Percentiles rank a stretch among this genome's conserved stretches.
phyloP scores from a whole-genome alignment of 805 yeast genomes.

The Candida corydali region DNA sequence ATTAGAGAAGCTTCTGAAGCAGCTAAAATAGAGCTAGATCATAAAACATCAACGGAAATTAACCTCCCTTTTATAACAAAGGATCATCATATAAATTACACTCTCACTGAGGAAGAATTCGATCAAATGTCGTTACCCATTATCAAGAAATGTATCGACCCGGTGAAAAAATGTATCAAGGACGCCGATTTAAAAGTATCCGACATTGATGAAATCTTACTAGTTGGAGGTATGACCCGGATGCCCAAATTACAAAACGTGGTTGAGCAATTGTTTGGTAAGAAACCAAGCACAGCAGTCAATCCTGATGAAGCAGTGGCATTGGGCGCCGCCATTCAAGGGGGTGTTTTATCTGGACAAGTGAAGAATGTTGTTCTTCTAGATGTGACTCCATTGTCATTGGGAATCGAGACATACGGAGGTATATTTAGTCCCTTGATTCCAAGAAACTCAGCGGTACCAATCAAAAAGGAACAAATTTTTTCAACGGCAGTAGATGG shows the following conservation, averaged over 20 bases:
- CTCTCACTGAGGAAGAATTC: conserved; percentile 61
- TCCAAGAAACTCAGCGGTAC: conserved; percentile 74
- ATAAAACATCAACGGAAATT: conserved; percentile 55
- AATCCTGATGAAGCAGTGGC: conserved; percentile 96
- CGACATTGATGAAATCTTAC: conserved; percentile 68
- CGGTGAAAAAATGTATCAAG: conserved; percentile 68
- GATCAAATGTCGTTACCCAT: conserved; percentile 64
- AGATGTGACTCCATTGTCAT: conserved; percentile 79
- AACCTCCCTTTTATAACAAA: conserved; percentile 67
- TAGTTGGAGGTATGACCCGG: conserved; percentile 89
- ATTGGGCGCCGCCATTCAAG: conserved; percentile 86
- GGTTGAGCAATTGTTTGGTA: conserved; percentile 57
- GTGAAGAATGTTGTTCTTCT: conserved; percentile 71
- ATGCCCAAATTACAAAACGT: conserved; percentile 75
- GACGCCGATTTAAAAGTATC: conserved; percentile 67
- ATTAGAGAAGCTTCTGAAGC: conserved; percentile 76
- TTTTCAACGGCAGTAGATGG: conserved; percentile 83
- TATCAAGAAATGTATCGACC: conserved; percentile 64
- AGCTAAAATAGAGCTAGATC: conserved; percentile 72
- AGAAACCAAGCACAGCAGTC: conserved; percentile 65
- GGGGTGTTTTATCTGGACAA: conserved; percentile 81
- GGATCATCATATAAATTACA: conserved; percentile 56
- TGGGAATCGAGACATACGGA: conserved; percentile 83
- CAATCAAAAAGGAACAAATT: conserved; percentile 67
- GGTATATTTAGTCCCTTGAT: conserved; percentile 78